A percentile compares a stretch with the other conserved stretches of the same genome.
phyloP scores from a whole-genome alignment of 2,329 filamentous ascomycete genomes.

The Didymella keratinophila region DNA sequence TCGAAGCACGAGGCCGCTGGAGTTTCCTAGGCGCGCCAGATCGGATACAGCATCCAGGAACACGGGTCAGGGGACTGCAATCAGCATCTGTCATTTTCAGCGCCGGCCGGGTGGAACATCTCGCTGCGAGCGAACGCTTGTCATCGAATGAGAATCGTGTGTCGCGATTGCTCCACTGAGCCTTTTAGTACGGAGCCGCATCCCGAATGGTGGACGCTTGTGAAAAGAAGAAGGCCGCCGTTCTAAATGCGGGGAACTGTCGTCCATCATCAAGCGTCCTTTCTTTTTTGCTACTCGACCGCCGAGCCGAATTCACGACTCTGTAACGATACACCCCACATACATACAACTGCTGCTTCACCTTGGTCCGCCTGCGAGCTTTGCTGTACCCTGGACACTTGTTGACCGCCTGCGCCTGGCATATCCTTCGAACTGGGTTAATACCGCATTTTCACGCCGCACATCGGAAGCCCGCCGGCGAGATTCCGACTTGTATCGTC shows the following conservation, averaged over 20 bases:
- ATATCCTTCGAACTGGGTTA: constrained; percentile 6
- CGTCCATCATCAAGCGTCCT: constrained; percentile 38
- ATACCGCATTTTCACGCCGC: constrained; percentile 31
- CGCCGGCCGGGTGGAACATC: constrained; percentile 39
- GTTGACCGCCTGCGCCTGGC: constrained; percentile 30
- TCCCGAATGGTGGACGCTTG: constrained; percentile 35
- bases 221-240: constrained; percentile 42
- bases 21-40: constrained; percentile 14
- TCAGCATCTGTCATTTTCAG: constrained; percentile 11
- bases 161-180: constrained; percentile 39
- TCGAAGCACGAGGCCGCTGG: constrained; percentile 8
- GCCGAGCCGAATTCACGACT: constrained; percentile 43
- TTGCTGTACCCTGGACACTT: constrained; percentile 18
- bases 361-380: constrained; percentile 19
- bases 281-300: constrained; percentile 44
- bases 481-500: constrained; percentile 38
- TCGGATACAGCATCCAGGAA: constrained; percentile 18
- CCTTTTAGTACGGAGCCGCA: constrained; percentile 37
- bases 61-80: constrained; percentile 5
- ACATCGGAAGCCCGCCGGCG: constrained; percentile 43
- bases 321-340: constrained; percentile 38
- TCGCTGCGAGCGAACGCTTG: constrained; percentile 32
- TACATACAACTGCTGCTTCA: constrained; percentile 35
- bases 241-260: constrained; percentile 50
- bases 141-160: constrained; percentile 35